Conservation (phyloP, 1,284 basidiomycete species). For the Meripilus lineatus region DNA sequence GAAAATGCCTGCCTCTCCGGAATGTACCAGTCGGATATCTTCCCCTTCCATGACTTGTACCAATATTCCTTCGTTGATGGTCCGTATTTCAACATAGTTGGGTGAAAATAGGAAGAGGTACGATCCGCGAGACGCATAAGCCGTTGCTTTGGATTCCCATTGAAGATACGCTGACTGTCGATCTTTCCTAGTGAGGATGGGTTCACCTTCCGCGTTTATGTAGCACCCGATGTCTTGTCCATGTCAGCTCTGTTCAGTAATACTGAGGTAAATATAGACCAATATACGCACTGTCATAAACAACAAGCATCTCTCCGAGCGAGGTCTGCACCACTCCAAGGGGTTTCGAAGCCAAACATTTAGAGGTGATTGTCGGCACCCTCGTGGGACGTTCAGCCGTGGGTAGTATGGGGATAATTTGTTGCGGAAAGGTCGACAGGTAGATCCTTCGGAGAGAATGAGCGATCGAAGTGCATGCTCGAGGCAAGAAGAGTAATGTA, state of each 20-base stretch:
- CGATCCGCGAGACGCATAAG: conserved; percentile 53
- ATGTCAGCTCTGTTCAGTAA: too few species aligned
- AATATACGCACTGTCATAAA: conserved; percentile 62
- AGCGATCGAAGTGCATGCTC: too few species aligned
- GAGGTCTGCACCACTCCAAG: conserved; percentile 63
- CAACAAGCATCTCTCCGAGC: conserved; percentile 53
- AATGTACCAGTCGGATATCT: conserved; percentile 60
- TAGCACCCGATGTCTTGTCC: conserved; percentile 66
- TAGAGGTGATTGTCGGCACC: conserved; percentile 50
- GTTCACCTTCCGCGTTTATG: conserved; percentile 58
- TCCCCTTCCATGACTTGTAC: conserved; percentile 69
- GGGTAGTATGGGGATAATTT: conserved; percentile 60
- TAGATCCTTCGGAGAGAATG: too few species aligned
- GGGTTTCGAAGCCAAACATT: conserved; percentile 54
- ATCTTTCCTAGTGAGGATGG: too few species aligned
- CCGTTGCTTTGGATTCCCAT: conserved; percentile 65
- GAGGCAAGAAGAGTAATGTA: conserved; percentile 29
- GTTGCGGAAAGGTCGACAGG: too few species aligned
- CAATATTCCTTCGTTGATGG: conserved; percentile 54
- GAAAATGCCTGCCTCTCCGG: conserved; percentile 45
- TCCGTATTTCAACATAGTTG: conserved; percentile 69
- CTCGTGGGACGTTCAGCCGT: conserved; percentile 35
- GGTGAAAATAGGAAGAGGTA: conserved; percentile 68
- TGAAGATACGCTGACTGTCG: conserved; percentile 60
- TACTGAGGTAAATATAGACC: background rate